Percentiles rank a stretch among this genome's conserved stretches.
Evolutionary conservation across 2,329 filamentous ascomycete species (phyloP).

Genomic region (Colletotrichum lini): DNA sequence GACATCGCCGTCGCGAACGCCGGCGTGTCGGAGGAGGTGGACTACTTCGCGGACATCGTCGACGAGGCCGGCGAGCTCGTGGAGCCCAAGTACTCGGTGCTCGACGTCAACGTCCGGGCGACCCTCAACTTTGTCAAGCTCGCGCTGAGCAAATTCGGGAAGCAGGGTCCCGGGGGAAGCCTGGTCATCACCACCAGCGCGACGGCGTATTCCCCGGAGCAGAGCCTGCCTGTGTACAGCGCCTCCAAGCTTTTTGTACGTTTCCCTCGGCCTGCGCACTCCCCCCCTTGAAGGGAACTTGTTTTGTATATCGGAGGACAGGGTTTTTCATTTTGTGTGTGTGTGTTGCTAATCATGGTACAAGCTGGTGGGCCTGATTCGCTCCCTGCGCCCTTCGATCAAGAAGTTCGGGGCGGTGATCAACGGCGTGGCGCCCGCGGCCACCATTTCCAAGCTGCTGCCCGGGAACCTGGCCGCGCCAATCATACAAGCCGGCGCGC

Average conservation of each 20-base stretch:
- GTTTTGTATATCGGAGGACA: background rate
- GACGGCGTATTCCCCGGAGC: constrained; percentile 55
- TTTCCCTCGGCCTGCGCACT: background rate
- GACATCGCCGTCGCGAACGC: constrained; percentile 55
- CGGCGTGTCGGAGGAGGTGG: constrained; percentile 48
- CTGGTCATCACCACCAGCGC: constrained; percentile 56
- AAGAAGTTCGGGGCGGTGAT: constrained; percentile 44
- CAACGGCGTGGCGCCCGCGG: constrained; percentile 56
- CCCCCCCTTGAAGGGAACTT: too few relatives aligned
- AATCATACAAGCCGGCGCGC: constrained; percentile 49
- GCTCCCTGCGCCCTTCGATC: constrained; percentile 1
- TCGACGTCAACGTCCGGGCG: constrained; percentile 54
- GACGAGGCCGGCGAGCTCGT: constrained; percentile 47
- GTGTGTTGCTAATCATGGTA: background rate
- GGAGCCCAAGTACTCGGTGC: constrained; percentile 47
- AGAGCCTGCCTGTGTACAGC: constrained; percentile 52
- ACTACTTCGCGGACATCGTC: constrained; percentile 51
- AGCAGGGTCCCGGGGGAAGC: constrained; percentile 46
- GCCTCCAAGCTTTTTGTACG: constrained; percentile 42
- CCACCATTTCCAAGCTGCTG: constrained; percentile 52
- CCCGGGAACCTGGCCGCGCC: constrained; percentile 50
- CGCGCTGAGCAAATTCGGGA: constrained; percentile 47
- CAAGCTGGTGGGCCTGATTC: constrained; percentile 14
- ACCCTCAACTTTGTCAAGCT: constrained; percentile 53
- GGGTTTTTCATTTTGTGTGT: background rate